Evolutionary conservation across 1,139 yeast genomes (phyloP), one percentile per base, ranked within the genome.

Genomic region (Geotrichum phurueaensis): DNA sequence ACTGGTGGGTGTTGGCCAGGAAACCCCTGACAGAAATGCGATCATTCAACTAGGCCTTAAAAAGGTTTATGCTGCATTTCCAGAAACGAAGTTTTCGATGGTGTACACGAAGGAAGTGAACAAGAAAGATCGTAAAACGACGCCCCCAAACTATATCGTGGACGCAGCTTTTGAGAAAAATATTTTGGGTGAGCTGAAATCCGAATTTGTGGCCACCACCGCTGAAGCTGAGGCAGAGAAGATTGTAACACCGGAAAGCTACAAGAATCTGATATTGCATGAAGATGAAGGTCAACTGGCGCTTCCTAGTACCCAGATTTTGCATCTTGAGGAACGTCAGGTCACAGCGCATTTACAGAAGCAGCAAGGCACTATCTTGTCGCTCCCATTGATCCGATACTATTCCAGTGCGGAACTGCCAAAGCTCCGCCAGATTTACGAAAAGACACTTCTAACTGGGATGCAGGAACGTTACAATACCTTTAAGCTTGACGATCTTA

Each of bases 121-220:
- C 23, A 59, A 59, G 36, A 59, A 59, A 45, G 15, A 18, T 5
- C 31, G 51, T 22, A 55, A 54, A 45, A 54, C 54, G 12, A 20
- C 20, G 4, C 43, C 54, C 22, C 61, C 61, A 1, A 45, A 59
- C 25, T 59, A n/a, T 27, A 18, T 59, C 29, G 54, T 59, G 20
- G 18, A 51, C n/a, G 25, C n/a, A 15, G 20, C 13, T 2, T 22
- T 59, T 4, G 53, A 51, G 33, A 22, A 43, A 6, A 56, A 59
- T 36, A 52, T 59, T n/a, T 15, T 29, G 49, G 20, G 20, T 13
- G 22, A 20, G 2, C 45, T 59, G 7, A 53, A 51, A 20, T 15
- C 18, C 15, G 33, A 43, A 3, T 49, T 59, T 9, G 56, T 43
- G 10, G 36, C 15, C 3, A 15, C 51, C 18, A 31, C 54, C 6